Evolutionary conservation across 2,329 filamentous ascomycete species (phyloP), one percentile per base, ranked within the genome.

Genomic region (Rhexocercosporidium sp.): DNA sequence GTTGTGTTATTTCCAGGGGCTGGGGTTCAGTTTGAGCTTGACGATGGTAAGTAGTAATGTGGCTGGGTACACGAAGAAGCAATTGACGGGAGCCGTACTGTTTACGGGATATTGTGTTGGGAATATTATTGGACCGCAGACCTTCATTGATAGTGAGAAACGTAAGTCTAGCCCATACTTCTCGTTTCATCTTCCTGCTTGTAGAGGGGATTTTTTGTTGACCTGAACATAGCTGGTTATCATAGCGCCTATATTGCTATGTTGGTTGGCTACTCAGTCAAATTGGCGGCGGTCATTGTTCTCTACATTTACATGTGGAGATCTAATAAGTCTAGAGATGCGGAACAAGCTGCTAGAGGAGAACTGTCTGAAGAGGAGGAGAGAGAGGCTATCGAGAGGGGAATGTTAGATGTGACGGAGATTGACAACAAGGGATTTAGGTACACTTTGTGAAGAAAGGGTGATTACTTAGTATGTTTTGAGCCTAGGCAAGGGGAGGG

Each of bases 341-440:
- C 80, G 0, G 82, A 83, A 51, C 82, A 79, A 4, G 69, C 71
- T 16, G 65, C 66, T 7, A 53, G 66, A 11, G 71, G 69, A 3
- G 69, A 70, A 53, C n/a, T 70, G 11, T 73, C 68, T 51, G 78
- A 79, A 3, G 81, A 83, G 37, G 80, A 83, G 51, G 84, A 85
- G 71, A 81, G 78, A 57, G 81, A 82, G 47, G 85, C 83, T 0
- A 81, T 87, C 39, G 84, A 87, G 72, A 79, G 77, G 63, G 85
- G 84, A 1, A 86, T 87, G 85, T 78, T 82, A 68, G 85, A 87
- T 74, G 77, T 82, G 76, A 87, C 85, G 0, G 85, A 87, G 75
- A 74, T 87, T 25, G 84, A 87, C 56, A 87, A 87, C 66, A 83
- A 80, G 71, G 83, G 80, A 0, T 86, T 87, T 70, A 79, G 84